Base-by-base conservation (phyloP, 2,329 filamentous ascomycete genomes). In the Claviceps cyperi region DNA sequence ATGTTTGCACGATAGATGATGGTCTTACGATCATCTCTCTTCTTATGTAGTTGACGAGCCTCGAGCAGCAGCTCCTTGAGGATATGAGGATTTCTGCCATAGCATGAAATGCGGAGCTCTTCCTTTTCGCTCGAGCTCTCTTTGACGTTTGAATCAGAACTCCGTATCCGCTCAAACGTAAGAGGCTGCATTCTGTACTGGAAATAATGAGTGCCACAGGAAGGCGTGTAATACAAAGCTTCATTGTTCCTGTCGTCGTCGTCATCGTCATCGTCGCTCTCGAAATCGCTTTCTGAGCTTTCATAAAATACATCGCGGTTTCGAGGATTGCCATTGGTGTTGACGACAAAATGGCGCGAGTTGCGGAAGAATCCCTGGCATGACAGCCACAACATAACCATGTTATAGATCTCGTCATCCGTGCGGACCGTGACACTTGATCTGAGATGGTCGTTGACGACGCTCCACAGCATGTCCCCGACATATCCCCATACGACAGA, bases 381-480 rank as follows among this genome's bases (percentile, higher is more conserved):
- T 2, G 81, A 73, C 2, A 86, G 73, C 83, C 83, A 86, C 24
- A 71, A 72, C 80, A 86, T 84, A 40, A 86, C 59, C 58, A 84
- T 83, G 59, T 81, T 81, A 67, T 84, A 86, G 51, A 84, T 77
- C 60, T 86, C 83, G 57, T 87, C 83, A 51, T 86, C 81, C 28
- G 77, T 73, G 43, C 80, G 74, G 39, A 87, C 76, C 56, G 82
- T 77, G 17, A 82, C 81, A 1, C 75, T 77, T 3, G 78, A 83
- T 70, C 84, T 80, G 56, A 83, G 74, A 57, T 83, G 68, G 5
- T 66, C 58, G 41, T 75, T 69, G 32, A 81, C 54, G 39, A 74
- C 62, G 1, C 63, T 60, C 66, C 69, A 74, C 13, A 77, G 51
- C 56, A 71, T 74, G 2, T 67, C 62, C 49, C 65, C 71, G 43